These are phyloP conservation scores for Simplicillium sp. DNA, from an alignment of 2,329 filamentous ascomycete genomes.

Conservation along the genomic window DNA sequence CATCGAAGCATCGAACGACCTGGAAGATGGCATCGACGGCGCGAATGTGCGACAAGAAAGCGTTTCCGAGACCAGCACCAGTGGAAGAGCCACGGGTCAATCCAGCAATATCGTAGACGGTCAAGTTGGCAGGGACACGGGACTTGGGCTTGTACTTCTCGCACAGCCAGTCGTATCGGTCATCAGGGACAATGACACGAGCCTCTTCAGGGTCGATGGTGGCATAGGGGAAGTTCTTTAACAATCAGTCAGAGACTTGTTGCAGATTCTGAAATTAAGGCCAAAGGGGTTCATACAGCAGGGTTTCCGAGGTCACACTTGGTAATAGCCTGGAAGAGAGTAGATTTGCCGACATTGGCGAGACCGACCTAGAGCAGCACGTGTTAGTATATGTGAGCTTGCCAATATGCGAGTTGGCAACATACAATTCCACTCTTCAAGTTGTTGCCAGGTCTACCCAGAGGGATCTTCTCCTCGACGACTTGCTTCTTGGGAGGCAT, in stretches of 20 bases:
- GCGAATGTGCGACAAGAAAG: constrained; percentile 97
- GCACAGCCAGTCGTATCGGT: constrained; percentile 90
- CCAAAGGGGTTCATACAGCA: constrained; percentile 52
- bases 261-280: no score
- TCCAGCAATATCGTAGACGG: constrained; percentile 97
- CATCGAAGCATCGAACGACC: constrained; percentile 93
- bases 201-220: constrained; percentile 99
- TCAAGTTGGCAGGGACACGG: constrained; percentile 90
- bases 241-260: no score
- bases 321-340: constrained; percentile 98
- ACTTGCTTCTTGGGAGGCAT: constrained; percentile 95
- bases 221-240: constrained; percentile 92
- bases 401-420: constrained; percentile 4
- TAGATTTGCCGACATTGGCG: constrained; percentile 98
- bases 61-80: constrained; percentile 92
- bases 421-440: constrained; percentile 98
- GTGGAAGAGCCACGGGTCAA: constrained; percentile 93
- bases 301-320: constrained; percentile 97
- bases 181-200: constrained; percentile 92
- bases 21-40: constrained; percentile 98
- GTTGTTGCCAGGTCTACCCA: constrained; percentile 95
- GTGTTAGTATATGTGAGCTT: constrained; percentile 12
- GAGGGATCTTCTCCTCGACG: constrained; percentile 89
- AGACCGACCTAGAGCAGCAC: constrained; percentile 67
- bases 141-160: constrained; percentile 98